Base-by-base conservation (phyloP, 352 stramenopile genomes). In the Phytopythium litorale region DNA sequence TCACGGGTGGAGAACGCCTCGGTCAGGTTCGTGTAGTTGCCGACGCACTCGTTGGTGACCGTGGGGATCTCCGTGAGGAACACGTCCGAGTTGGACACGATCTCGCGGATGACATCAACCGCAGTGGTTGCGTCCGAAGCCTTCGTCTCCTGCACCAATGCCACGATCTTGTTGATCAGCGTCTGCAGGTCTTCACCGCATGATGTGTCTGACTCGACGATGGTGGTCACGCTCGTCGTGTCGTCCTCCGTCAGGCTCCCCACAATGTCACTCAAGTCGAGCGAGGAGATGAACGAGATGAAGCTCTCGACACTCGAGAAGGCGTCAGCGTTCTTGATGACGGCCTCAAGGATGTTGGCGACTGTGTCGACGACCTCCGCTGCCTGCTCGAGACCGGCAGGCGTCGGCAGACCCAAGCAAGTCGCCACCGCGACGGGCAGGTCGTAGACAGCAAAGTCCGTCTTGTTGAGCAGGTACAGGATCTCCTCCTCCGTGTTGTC, bases 401-500 rank as follows among this genome's bases (percentile, higher is more conserved):
- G 70, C 1, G 67, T 58, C 11, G 60, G 60, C 25, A 76, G 62
- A 7, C 78, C 78, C 13, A 78, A 53, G 42, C 81, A 89, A 8
- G 67, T 74, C n/a, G 71, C 63, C 30, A 88, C 81, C 0, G 76
- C 77, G 25, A 69, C 60, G 0, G 81, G 81, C 4, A 89, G 56
- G 60, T 91, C 81, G 28, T 65, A 71, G 18, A 87, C 63, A 5
- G 76, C 76, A 7, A 76, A 74, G 64, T 89, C 78, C 48, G 77
- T 81, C 63, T 91, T 82, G 60, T 69, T 71, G 15, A 91, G 50
- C 40, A 87, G n/a, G 38, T 73, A 60, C 56, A 78, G 15, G n/a
- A 89, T 51, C 62, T 89, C 78, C 13, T 77, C 67, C 28, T 81
- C 63, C 6, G 81, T 84, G 16, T 73, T 81, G 57, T 79, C 59